These are phyloP conservation scores for Angomonas deanei DNA, from an alignment of 208 protist genomes.

Conservation along the genomic window DNA sequence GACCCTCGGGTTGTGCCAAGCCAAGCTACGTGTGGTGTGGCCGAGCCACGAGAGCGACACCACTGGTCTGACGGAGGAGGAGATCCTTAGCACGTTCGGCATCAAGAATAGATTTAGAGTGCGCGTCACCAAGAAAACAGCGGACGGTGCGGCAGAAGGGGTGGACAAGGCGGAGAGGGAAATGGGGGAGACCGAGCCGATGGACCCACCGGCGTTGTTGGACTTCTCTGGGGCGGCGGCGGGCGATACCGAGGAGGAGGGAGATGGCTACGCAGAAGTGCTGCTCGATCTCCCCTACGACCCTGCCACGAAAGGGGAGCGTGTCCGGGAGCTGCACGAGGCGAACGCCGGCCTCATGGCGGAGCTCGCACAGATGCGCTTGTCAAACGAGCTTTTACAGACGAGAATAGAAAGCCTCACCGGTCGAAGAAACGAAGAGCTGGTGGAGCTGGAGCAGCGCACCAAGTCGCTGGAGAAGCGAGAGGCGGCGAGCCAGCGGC, in stretches of 20 bases:
- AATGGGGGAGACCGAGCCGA: constrained; percentile 12
- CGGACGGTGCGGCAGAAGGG: constrained; percentile 4
- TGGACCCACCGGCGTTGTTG: constrained; percentile 14
- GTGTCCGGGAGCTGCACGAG: constrained; percentile 73
- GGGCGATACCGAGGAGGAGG: constrained; percentile 1
- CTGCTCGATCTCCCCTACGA: constrained; percentile 27
- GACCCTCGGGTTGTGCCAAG: constrained; percentile 45
- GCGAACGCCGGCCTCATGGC: constrained; percentile 65
- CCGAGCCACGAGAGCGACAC: constrained; percentile 70
- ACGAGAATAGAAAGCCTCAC: constrained; percentile 38
- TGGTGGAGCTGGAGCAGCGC: constrained; percentile 24
- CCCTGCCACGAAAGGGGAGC: constrained; percentile 31
- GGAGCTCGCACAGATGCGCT: constrained; percentile 66
- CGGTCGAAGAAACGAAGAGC: constrained; percentile 19
- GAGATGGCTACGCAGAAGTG: constrained; percentile 16
- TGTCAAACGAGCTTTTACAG: constrained; percentile 68
- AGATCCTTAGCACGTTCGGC: constrained; percentile 59
- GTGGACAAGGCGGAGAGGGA: constrained; percentile 9
- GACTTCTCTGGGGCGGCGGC: background rate
- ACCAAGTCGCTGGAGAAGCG: constrained; percentile 35
- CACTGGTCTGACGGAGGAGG: constrained; percentile 43
- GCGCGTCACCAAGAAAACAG: background rate
- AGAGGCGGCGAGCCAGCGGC: constrained; percentile 41
- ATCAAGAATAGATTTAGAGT: constrained; percentile 17
- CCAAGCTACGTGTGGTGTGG: constrained; percentile 83